Percentiles rank a stretch among this genome's conserved stretches.
phyloP scores from a whole-genome alignment of 2,329 filamentous ascomycete genomes.

The Penicillium sp. region DNA sequence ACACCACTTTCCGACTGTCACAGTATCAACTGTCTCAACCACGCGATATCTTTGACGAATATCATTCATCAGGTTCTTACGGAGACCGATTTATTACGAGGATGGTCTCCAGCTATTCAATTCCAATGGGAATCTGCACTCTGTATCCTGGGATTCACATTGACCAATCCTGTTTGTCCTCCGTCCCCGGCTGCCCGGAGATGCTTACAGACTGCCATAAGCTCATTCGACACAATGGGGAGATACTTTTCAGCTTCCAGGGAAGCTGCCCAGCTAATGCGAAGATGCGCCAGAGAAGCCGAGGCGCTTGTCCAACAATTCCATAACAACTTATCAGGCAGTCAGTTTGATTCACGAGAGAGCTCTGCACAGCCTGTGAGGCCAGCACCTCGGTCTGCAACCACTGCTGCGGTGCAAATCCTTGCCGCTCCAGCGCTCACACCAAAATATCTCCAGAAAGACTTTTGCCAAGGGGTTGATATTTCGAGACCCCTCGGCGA shows the following conservation, averaged over 20 bases:
- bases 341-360: background rate
- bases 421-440: constrained; percentile 9
- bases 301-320: constrained; percentile 22
- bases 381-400: background rate
- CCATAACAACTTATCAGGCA: background rate
- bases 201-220: constrained; percentile 39
- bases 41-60: constrained; percentile 42
- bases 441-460: constrained; percentile 8
- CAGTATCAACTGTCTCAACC: constrained; percentile 34
- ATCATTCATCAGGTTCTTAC: constrained; percentile 44
- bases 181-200: constrained; percentile 34
- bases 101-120: constrained; percentile 47
- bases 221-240: constrained; percentile 43
- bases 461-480: background rate
- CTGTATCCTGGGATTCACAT: constrained; percentile 46
- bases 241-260: constrained; percentile 39
- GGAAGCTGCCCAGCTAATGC: constrained; percentile 38
- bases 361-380: background rate
- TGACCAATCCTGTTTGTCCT: constrained; percentile 41
- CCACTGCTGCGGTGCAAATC: constrained; percentile 6
- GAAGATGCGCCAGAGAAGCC: constrained; percentile 34
- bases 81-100: constrained; percentile 38
- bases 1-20: constrained; percentile 31
- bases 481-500: background rate
- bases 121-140: constrained; percentile 52